These are phyloP conservation scores for Cryptococcus maquisensis DNA, from an alignment of 1,284 basidiomycete genomes.

Conservation along the genomic window DNA sequence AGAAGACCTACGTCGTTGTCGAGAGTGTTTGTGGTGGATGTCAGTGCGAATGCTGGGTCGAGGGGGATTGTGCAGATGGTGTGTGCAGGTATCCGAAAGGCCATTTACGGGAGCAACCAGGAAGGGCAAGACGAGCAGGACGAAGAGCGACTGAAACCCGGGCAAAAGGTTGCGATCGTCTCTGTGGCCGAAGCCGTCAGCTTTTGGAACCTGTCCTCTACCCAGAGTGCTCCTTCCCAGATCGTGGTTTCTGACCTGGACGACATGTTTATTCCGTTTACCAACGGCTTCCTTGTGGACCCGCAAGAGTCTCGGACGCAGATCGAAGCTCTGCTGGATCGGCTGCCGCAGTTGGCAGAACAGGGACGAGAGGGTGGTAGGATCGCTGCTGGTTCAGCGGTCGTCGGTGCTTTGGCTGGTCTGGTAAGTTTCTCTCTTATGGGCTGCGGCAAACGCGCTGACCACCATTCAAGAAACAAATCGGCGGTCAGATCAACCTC, in stretches of 20 bases:
- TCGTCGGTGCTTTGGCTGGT: conserved; percentile 68
- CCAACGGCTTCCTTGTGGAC: conserved; percentile 72
- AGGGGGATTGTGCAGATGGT: conserved; percentile 71
- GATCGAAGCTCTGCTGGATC: conserved; percentile 53
- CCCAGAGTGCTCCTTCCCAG: conserved; percentile 62
- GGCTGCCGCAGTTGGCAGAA: conserved; percentile 64
- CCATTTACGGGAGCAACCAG: conserved; percentile 64
- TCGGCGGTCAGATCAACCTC: conserved; percentile 79
- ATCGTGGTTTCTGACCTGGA: conserved; percentile 83
- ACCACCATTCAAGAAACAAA: conserved; percentile 56
- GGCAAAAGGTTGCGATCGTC: conserved; percentile 65
- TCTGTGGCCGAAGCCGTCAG: conserved; percentile 81
- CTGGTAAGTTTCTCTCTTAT: conserved; percentile 56
- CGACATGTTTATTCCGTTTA: conserved; percentile 83
- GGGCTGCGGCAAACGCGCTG: neutral
- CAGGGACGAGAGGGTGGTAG: conserved; percentile 47
- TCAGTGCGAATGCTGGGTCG: conserved; percentile 66
- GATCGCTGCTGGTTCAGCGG: conserved; percentile 72
- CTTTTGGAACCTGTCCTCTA: conserved; percentile 79
- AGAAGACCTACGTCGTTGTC: conserved; percentile 66
- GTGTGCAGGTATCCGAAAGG: conserved; percentile 62
- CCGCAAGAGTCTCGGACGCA: conserved; percentile 59
- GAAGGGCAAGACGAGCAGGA: conserved; percentile 38
- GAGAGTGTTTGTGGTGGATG: conserved; percentile 85
- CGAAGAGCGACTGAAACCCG: conserved; percentile 43